These are phyloP conservation scores for Sporothrix euskadiensis DNA, from an alignment of 2,329 filamentous ascomycete genomes.

Conservation along the genomic window DNA sequence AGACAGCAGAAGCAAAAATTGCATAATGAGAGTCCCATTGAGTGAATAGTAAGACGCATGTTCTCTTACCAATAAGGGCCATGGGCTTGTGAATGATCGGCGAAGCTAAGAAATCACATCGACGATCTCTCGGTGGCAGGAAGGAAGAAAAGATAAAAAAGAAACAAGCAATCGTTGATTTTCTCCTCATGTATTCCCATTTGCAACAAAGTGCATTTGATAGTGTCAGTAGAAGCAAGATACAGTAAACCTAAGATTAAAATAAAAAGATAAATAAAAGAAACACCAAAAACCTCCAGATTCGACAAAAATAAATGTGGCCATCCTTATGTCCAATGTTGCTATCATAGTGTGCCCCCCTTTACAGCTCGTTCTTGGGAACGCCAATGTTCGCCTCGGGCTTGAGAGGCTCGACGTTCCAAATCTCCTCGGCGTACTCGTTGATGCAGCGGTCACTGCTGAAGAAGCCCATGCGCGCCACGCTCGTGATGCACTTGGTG, in stretches of 20 bases:
- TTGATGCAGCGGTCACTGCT: conserved; percentile 92
- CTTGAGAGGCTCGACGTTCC: conserved; percentile 85
- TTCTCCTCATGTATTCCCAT: not conserved
- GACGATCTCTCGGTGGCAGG: not conserved
- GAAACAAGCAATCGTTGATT: not conserved
- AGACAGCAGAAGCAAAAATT: not conserved
- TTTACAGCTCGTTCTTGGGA: conserved; percentile 21
- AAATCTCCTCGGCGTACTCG: conserved; percentile 95
- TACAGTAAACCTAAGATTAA: not conserved
- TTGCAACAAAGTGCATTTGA: not conserved
- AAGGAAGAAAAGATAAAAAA: not conserved
- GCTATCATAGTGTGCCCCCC: too few species aligned
- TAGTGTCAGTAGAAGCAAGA: not conserved
- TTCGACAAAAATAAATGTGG: not conserved
- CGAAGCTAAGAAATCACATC: not conserved
- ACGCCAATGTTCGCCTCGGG: conserved; percentile 41
- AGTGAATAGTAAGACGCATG: not conserved
- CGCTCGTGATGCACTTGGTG: conserved; percentile 82
- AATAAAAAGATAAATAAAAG: not conserved
- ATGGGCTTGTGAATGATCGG: not conserved
- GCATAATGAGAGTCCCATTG: not conserved
- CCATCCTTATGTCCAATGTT: not conserved
- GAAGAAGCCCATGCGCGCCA: conserved; percentile 97
- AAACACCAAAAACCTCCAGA: not conserved
- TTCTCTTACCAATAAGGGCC: not conserved